These are phyloP conservation scores for Xerocomus amazonicus DNA, from an alignment of 1,284 basidiomycete genomes.

Conservation along the genomic window DNA sequence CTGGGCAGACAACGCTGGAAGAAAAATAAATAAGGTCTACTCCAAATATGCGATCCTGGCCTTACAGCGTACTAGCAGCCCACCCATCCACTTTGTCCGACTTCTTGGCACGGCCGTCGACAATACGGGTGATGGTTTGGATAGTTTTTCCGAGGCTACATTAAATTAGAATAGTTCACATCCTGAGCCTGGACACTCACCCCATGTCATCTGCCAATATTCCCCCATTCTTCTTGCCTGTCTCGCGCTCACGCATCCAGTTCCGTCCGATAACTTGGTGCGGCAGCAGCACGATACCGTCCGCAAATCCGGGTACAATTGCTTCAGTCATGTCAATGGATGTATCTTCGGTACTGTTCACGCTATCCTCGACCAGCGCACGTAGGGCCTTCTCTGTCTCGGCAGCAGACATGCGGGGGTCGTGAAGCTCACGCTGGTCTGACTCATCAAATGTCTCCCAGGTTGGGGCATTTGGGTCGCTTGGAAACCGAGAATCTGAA, in stretches of 20 bases:
- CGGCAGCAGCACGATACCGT: slow-evolving; percentile 69
- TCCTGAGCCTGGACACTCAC: slow-evolving; percentile 35
- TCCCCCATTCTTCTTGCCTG: slow-evolving; percentile 76
- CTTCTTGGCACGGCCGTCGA: slow-evolving; percentile 68
- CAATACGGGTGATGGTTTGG: slow-evolving; percentile 83
- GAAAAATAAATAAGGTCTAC: slow-evolving; percentile 13
- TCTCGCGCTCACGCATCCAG: slow-evolving; percentile 89
- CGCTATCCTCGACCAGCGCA: slow-evolving; percentile 52
- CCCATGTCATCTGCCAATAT: slow-evolving; percentile 94
- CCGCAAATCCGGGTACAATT: slow-evolving; percentile 68
- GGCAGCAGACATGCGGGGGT: slow-evolving; percentile 37
- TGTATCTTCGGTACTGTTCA: slow-evolving; percentile 44
- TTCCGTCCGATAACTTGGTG: slow-evolving; percentile 83
- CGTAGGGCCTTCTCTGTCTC: slow-evolving; percentile 66
- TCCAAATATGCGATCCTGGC: slow-evolving; percentile 12
- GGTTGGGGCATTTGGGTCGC: slow-evolving; percentile 7
- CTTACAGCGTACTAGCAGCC: slow-evolving; percentile 71
- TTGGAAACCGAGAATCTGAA: slow-evolving; percentile 13
- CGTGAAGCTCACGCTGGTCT: slow-evolving; percentile 33
- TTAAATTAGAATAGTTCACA: slow-evolving; percentile 3
- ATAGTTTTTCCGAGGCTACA: slow-evolving; percentile 87
- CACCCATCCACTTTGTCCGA: slow-evolving; percentile 72
- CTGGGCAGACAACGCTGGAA: slow-evolving; percentile 73
- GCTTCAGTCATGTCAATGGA: slow-evolving; percentile 61
- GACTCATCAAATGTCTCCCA: slow-evolving; percentile 35